Evolutionary conservation across 768 basidiomycete genomes (phyloP), one percentile per base, ranked within the genome.

Genomic region (Botryobasidium botryosum): DNA sequence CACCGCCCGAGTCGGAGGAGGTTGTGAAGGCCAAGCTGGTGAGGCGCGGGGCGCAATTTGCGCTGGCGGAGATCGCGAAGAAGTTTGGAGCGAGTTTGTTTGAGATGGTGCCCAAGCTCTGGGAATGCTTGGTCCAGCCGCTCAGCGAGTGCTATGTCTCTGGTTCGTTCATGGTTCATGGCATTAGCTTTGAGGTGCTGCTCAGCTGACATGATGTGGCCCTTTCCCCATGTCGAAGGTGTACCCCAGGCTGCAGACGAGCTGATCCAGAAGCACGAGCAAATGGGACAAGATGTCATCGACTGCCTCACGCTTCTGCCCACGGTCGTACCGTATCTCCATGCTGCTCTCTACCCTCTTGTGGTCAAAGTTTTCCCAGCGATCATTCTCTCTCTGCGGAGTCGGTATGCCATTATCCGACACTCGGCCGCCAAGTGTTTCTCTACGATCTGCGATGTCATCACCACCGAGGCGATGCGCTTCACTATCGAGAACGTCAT

Each of bases 241-340:
- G 21, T 6, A 24, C 27, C n/a, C 18, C n/a, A 8, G 27, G 40
- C 74, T 44, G 72, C 74, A 27, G 85, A 88, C 52, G 55, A 55
- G 15, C 60, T 72, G 10, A 79, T 88, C 50, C 76, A 76, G 48
- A 74, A 74, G 54, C 50, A 57, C 17, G 48, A 48, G 10, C 74
- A 77, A 46, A 72, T 67, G 45, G 88, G 85, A 0, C 90, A 96
- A 57, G 83, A 85, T 55, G 75, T 96, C 27, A 77, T 99, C 47
- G 94, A 99, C 62, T 81, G 82, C 6, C 65, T 97, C 39, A 92
- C 88, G 47, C 82, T 91, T 31, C 66, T 97, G 15, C 81, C 87
- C 51, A 78, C 83, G 15, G 69, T 88, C 40, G 72, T 77, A 2
- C 80, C 84, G 1, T 71, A 78, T 5, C 68, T 97, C 37, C 75